Percentiles rank a stretch among this genome's conserved stretches.
phyloP scores from a whole-genome alignment of 2,329 filamentous ascomycete genomes.

The Hypoxylon sp. region DNA sequence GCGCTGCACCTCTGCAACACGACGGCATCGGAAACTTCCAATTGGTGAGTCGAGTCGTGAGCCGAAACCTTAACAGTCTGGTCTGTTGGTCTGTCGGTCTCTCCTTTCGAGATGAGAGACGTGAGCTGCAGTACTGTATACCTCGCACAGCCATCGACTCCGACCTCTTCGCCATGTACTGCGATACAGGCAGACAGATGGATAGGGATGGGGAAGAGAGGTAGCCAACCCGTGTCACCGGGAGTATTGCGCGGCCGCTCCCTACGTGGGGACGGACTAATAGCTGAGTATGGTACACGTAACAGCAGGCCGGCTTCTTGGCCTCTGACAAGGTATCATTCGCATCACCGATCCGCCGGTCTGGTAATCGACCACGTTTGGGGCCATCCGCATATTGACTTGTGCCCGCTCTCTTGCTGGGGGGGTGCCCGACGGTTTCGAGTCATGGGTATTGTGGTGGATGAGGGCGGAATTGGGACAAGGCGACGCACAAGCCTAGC shows the following conservation, averaged over 20 bases:
- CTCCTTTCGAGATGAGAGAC: neutral
- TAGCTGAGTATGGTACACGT: too few species aligned
- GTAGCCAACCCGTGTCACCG: too few species aligned
- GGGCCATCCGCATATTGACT: neutral
- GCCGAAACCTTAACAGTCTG: constrained; percentile 13
- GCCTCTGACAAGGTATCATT: constrained; percentile 24
- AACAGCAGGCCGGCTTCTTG: too few species aligned
- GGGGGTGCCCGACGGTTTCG: constrained; percentile 11
- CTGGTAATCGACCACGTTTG: constrained; percentile 31
- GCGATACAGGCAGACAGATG: too few species aligned
- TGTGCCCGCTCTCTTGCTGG: neutral
- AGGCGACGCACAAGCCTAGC: neutral
- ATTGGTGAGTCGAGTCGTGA: constrained; percentile 24
- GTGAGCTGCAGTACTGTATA: neutral
- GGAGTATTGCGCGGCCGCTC: too few species aligned
- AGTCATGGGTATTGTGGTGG: constrained; percentile 32
- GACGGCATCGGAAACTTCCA: constrained; percentile 18
- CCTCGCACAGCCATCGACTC: too few species aligned
- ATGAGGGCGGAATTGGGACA: constrained; percentile 3
- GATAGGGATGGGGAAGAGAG: too few species aligned
- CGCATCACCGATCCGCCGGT: constrained; percentile 27
- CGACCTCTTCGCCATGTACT: too few species aligned
- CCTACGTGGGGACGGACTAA: too few species aligned
- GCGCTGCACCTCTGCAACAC: neutral
- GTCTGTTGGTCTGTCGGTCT: neutral